These are phyloP conservation scores for Mortierella sp. DNA, from an alignment of 371 early-diverging fungal species.

Conservation along the genomic window DNA sequence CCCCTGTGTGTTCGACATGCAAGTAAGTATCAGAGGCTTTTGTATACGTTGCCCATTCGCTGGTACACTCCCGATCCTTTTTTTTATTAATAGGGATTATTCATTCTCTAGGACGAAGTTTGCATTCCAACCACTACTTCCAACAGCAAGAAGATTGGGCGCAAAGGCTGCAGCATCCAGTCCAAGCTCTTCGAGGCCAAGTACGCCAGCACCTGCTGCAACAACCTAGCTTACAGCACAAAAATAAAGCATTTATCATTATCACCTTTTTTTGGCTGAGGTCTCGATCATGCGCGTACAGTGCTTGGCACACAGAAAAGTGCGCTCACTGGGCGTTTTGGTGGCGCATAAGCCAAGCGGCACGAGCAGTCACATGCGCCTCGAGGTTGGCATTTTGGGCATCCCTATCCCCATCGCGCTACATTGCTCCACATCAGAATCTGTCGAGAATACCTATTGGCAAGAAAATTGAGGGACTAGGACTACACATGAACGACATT, in stretches of 20 bases:
- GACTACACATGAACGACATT: background rate
- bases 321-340: no score
- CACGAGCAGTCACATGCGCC: no score
- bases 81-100: conserved; percentile 4
- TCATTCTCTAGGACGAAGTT: conserved; percentile 70
- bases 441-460: background rate
- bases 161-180: conserved; percentile 21
- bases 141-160: conserved; percentile 37
- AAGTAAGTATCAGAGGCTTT: conserved; percentile 58
- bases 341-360: no score
- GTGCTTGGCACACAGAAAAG: no score
- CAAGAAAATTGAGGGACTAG: no score
- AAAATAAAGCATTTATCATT: background rate
- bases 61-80: background rate
- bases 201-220: conserved; percentile 20
- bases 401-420: background rate
- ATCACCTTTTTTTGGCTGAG: no score
- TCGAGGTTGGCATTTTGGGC: no score
- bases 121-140: conserved; percentile 66
- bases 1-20: conserved; percentile 85
- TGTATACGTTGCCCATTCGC: no score
- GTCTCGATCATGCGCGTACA: no score
- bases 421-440: background rate
- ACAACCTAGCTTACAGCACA: background rate
- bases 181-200: conserved; percentile 47